Conservation (phyloP, 2,329 filamentous ascomycete species). For the Coniella lustricola region DNA sequence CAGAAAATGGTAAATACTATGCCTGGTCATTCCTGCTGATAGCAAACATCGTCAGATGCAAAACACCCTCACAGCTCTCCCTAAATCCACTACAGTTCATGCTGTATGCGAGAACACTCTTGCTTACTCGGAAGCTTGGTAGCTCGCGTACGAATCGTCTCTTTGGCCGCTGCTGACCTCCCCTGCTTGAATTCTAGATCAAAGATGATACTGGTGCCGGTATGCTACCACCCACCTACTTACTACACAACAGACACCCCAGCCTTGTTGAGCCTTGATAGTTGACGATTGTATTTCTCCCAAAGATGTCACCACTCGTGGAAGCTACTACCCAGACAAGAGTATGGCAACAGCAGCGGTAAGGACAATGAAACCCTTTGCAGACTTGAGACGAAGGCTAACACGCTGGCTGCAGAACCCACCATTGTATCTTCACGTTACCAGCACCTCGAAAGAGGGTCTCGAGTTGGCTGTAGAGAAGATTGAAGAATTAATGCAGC, state of each 20-base stretch:
- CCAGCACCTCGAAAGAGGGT: constrained; percentile 85
- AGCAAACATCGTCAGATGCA: constrained; percentile 27
- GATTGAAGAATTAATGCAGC: constrained; percentile 92
- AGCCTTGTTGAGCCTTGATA: constrained; percentile 37
- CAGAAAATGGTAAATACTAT: constrained; percentile 98
- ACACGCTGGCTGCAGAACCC: constrained; percentile 60
- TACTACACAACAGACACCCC: constrained; percentile 15
- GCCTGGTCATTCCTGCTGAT: constrained; percentile 64
- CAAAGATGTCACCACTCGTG: constrained; percentile 97
- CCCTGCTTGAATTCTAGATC: constrained; percentile 82
- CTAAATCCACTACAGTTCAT: constrained; percentile 19
- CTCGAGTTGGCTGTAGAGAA: constrained; percentile 80
- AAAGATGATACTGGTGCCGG: constrained; percentile 99
- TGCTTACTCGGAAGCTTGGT: constrained; percentile 63
- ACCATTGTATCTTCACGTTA: constrained; percentile 90
- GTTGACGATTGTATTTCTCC: constrained; percentile 51
- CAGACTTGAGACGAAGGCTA: constrained; percentile 3
- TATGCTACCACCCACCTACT: constrained; percentile 62
- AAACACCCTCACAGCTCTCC: constrained; percentile 16
- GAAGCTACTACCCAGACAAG: constrained; percentile 95
- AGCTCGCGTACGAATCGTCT: constrained; percentile 56
- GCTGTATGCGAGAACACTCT: constrained; percentile 50
- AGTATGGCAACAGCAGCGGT: constrained; percentile 92
- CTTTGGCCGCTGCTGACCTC: constrained; percentile 93
- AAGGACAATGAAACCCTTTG: constrained; percentile 33